Base-by-base conservation (phyloP, 2,329 filamentous ascomycete species). In the Microdochium nivale region DNA sequence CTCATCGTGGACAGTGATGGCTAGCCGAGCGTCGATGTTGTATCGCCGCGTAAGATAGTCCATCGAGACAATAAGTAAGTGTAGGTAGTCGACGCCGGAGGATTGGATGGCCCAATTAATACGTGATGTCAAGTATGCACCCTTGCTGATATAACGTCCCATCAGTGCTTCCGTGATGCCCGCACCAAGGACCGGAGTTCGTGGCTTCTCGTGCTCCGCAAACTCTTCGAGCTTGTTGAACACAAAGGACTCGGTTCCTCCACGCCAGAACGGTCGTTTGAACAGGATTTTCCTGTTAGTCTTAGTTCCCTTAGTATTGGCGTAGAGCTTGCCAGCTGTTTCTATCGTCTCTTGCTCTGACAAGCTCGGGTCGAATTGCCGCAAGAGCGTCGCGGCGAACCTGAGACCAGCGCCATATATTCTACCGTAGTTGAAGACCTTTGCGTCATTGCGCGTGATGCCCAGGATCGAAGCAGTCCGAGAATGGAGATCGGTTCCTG, bases 51-150 rank as follows among this genome's bases (percentile, higher is more conserved):
- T 85, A 2, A 99, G 78, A 63, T 95, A 96, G 65, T 97, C 91
- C 95, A 99, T 99, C 14, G 84, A 79, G 2, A 97, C 82, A 56
- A 99, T 90, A 19, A 99, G 79, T 3, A 99, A 82, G 63, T 99
- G 94, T 2, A 99, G 80, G 67, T 99, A 99, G 67, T 99, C 95
- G 3, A 97, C 92, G 4, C 95, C 94, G 0, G 89, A 95, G 1
- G 91, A 96, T 63, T 99, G 94, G 59, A 99, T 97, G 2, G 94
- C 94, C 94, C 94, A 99, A 65, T 99, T 99, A 70, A 99, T 97
- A 32, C 95, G 86, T 19, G 88, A 95, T 1, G 94, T 96, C 72
- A 99, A 86, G 70, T 96, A 99, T 23, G 86, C 89, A 33, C 91
- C 90, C 63, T 89, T 94, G 67, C 80, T 88, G 60, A 99, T 84